Base-by-base conservation (phyloP, 2,329 filamentous ascomycete genomes). In the Aureobasidium sp. region DNA sequence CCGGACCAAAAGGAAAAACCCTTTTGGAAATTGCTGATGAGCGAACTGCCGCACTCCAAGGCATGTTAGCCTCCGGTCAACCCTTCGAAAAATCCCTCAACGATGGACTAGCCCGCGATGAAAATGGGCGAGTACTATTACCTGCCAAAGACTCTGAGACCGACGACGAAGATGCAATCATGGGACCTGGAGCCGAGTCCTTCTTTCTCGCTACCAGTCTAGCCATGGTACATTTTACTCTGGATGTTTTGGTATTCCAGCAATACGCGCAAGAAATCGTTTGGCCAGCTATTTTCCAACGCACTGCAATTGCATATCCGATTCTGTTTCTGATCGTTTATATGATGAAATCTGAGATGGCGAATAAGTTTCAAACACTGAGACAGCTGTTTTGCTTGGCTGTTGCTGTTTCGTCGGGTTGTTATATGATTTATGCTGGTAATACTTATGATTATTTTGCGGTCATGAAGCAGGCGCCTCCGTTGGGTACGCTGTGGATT, bases 391-490 rank as follows among this genome's bases (percentile, higher is more conserved):
- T 89, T 58, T 94, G 93, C 76, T 81, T 91, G 64, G 70, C 69
- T 16, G 76, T 81, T 29, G 85, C 87, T 65, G 74, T 87, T 8
- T 72, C 70, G 9, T 78, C 84, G 0, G 94, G 94, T 1, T 90
- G 86, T 74, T 92, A 91, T 73, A 78, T 97, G 64, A 86, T 97
- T 54, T 80, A 89, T 67, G 85, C 92, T 59, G 91, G 89, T 30
- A 97, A 97, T 69, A 81, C 79, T 34, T 84, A 86, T 66, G 85
- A 87, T 4, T 97, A 97, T 69, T 85, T 95, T 67, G 88, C 89
- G 6, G 86, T 96, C 25, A 92, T 97, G 90, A 95, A 96, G 77
- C 86, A 85, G 65, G 89, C 91, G 0, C 94, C 94, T n/a, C 86
- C 91, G 6, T 73, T 97, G 14, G 94, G 91, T 0, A 93, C 90